phyloP scores from a whole-genome alignment of 139 green algal species.

The Coccomyxa sp. region DNA sequence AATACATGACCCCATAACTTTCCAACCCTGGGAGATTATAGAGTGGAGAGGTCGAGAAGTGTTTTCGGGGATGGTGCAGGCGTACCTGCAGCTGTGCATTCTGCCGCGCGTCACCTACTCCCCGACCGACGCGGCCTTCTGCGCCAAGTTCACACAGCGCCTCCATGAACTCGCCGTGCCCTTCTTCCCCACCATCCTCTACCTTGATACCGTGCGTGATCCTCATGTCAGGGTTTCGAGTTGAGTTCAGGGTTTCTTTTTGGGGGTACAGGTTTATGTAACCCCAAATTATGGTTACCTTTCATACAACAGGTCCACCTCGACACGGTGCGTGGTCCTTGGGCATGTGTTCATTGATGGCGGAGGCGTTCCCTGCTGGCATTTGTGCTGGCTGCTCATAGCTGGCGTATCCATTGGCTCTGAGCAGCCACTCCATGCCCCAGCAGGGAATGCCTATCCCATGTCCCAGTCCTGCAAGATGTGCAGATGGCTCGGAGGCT shows the following conservation, averaged over 20 bases:
- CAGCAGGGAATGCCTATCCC: too few species aligned
- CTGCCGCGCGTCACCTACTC: conserved; percentile 51
- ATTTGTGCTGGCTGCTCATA: neutral
- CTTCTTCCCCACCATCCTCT: conserved; percentile 45
- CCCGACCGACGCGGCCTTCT: conserved; percentile 58
- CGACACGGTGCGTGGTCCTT: too few species aligned
- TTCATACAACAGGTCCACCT: neutral
- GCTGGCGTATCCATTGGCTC: too few species aligned
- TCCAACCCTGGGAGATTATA: too few species aligned
- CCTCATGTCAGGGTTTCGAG: neutral
- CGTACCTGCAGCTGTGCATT: conserved; percentile 46
- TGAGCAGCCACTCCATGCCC: too few species aligned
- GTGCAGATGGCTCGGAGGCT: too few species aligned
- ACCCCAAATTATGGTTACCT: neutral
- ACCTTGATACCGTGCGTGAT: conserved; percentile 26
- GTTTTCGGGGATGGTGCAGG: neutral
- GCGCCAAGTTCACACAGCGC: conserved; percentile 41
- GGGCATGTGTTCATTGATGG: too few species aligned
- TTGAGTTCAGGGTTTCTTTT: too few species aligned
- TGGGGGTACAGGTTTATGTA: neutral
- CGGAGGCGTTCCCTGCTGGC: too few species aligned
- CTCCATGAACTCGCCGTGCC: conserved; percentile 42
- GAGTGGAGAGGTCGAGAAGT: conserved; percentile 6
- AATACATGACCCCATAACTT: too few species aligned
- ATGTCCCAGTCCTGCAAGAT: too few species aligned